Evolutionary conservation across 352 stramenopile genomes (phyloP), one percentile per base, ranked within the genome.

Genomic region (Phytopythium kandeliae): DNA sequence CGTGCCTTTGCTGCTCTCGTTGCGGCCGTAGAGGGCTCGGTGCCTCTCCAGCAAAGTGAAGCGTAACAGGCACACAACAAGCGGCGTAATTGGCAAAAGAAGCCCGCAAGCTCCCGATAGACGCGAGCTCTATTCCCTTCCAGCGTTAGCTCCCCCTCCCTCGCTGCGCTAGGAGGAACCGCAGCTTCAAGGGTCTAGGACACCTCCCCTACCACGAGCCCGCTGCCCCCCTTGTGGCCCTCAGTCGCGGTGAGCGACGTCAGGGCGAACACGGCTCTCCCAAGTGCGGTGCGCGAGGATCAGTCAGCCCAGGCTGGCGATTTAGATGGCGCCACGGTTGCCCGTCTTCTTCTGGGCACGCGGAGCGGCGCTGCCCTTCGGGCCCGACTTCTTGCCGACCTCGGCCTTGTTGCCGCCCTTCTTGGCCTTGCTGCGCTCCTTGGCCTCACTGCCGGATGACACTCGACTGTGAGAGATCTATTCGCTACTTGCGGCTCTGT

Each of bases 241-340:
- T 31, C 45, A 0, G 28, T 42, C 31, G 45, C 30, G 2, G 12
- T 1, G 0, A 2, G 45, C 28, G 45, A 37, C 45, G 31, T 51
- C 45, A 30, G 45, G 19, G 8, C 36, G 10, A 46, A 40, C 36
- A 45, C 36, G 19, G 43, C 48, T 47, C 62, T 63, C 54, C 51
- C 62, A 57, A 58, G 54, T 69, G 62, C 48, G 66, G 43, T 36
- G 43, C 43, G 43, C 43, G 17, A 63, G 61, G 57, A 56, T 59
- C 22, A 41, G 59, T 58, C 10, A 52, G 21, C 28, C 60, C 38
- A 48, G 12, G 24, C 25, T 19, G 21, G 34, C 41, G 60, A 69
- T 57, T 90, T 94, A 94, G 56, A 94, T 76, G 65, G 81, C 81
- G 73, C 84, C 84, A 63, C 84, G 84, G 81, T 94, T 94, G 77